Conservation (phyloP, 2,329 filamentous ascomycete genomes). For the Calonectria ilicicola region DNA sequence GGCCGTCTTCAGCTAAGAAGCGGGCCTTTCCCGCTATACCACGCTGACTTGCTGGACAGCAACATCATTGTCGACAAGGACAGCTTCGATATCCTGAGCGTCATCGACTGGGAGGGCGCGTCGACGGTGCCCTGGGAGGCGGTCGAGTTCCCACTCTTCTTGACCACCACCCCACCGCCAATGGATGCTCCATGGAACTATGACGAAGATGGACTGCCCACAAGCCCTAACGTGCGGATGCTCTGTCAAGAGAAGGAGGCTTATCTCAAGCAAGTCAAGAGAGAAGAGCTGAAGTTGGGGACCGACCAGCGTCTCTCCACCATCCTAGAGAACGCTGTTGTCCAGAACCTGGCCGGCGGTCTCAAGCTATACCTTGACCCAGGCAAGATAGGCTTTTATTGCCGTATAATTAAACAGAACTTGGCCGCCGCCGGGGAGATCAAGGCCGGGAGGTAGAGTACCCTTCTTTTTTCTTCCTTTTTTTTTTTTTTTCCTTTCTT, state of each 20-base stretch:
- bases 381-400: conserved; percentile 4
- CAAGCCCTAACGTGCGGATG: background rate
- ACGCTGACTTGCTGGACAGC: background rate
- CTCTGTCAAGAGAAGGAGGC: conserved; percentile 4
- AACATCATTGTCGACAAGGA: background rate
- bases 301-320: conserved; percentile 5
- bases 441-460: background rate
- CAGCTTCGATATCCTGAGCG: background rate
- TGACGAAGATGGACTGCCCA: background rate
- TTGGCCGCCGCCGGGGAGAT: background rate
- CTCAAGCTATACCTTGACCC: background rate
- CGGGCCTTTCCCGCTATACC: background rate
- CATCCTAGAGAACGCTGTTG: background rate
- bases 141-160: background rate
- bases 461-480: background rate
- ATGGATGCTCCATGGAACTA: conserved; percentile 3
- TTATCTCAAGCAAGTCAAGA: background rate
- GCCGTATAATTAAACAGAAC: background rate
- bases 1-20: background rate
- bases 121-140: conserved; percentile 1
- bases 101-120: conserved; percentile 1
- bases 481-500: no score
- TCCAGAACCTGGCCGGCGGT: background rate
- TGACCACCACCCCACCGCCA: background rate
- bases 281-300: background rate